These are phyloP conservation scores for Trichophaea hybrida DNA, from an alignment of 2,329 filamentous ascomycete species.

Conservation along the genomic window DNA sequence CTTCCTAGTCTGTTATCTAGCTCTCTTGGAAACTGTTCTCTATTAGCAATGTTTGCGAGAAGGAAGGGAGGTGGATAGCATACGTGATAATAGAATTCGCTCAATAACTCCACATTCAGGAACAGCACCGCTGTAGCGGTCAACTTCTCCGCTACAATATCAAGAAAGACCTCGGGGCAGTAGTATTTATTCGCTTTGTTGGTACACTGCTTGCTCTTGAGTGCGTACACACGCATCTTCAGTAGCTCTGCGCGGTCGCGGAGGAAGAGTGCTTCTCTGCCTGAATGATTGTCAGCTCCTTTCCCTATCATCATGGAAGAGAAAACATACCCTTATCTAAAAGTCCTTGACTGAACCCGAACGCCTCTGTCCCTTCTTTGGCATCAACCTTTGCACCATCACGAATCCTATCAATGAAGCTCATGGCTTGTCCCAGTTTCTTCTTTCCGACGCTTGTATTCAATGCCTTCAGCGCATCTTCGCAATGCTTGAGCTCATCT, in stretches of 20 bases:
- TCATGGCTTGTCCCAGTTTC: slow-evolving; percentile 78
- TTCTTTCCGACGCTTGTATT: slow-evolving; percentile 67
- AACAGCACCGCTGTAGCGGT: slow-evolving; percentile 92
- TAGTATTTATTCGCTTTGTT: slow-evolving; percentile 81
- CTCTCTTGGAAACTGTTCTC: slow-evolving; percentile 59
- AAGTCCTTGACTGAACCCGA: slow-evolving; percentile 74
- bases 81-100: slow-evolving; percentile 85
- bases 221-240: slow-evolving; percentile 72
- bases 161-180: slow-evolving; percentile 95
- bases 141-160: slow-evolving; percentile 87
- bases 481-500: slow-evolving; percentile 71
- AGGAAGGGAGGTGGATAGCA: slow-evolving; percentile 26
- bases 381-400: slow-evolving; percentile 75
- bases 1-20: slow-evolving; percentile 75
- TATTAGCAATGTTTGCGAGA: not conserved
- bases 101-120: slow-evolving; percentile 88
- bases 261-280: slow-evolving; percentile 84
- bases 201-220: slow-evolving; percentile 82
- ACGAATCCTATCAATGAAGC: slow-evolving; percentile 77
- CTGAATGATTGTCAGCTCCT: slow-evolving; percentile 35
- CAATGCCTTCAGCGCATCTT: slow-evolving; percentile 58
- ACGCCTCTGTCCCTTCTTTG: slow-evolving; percentile 59
- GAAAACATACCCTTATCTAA: slow-evolving; percentile 56
- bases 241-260: slow-evolving; percentile 81
- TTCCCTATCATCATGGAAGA: not conserved